Percentiles rank a stretch among this genome's conserved stretches.
phyloP scores from a whole-genome alignment of 441 rosid species.

The Pelargonium myrrhifolium region DNA sequence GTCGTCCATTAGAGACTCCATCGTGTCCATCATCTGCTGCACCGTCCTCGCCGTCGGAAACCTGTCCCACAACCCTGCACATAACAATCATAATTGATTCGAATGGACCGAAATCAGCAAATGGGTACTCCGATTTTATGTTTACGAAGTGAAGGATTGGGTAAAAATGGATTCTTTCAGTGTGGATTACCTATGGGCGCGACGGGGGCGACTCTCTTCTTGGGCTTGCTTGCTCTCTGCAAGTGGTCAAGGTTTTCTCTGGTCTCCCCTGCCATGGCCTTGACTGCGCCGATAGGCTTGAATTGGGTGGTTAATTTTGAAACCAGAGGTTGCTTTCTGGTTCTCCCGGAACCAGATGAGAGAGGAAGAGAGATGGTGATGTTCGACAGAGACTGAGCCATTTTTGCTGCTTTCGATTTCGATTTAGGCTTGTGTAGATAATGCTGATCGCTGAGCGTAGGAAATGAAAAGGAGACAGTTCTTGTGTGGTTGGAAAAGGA shows the following conservation, averaged over 20 bases:
- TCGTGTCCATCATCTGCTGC: conserved; percentile 60
- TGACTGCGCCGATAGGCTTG: conserved; percentile 3
- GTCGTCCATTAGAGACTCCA: conserved; percentile 53
- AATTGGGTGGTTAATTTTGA: too few relatives aligned
- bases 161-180: too few relatives aligned
- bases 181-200: conserved; percentile 32
- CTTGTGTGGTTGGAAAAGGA: background rate
- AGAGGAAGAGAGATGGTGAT: conserved; percentile 23
- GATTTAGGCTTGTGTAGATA: too few relatives aligned
- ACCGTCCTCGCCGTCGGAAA: conserved; percentile 55
- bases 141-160: too few relatives aligned
- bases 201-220: conserved; percentile 31
- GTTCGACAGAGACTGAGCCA: conserved; percentile 30
- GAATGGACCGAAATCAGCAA: background rate
- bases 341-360: background rate
- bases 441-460: background rate
- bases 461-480: background rate
- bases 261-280: conserved; percentile 27
- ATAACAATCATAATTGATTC: background rate
- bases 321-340: background rate
- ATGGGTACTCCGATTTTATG: background rate
- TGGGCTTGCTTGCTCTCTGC: conserved; percentile 30
- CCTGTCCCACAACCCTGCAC: conserved; percentile 50
- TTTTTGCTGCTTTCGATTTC: background rate
- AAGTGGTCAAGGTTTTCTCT: conserved; percentile 43